phyloP scores from a whole-genome alignment of 2,329 filamentous ascomycete genomes.

The Aspergillus vadensis region DNA sequence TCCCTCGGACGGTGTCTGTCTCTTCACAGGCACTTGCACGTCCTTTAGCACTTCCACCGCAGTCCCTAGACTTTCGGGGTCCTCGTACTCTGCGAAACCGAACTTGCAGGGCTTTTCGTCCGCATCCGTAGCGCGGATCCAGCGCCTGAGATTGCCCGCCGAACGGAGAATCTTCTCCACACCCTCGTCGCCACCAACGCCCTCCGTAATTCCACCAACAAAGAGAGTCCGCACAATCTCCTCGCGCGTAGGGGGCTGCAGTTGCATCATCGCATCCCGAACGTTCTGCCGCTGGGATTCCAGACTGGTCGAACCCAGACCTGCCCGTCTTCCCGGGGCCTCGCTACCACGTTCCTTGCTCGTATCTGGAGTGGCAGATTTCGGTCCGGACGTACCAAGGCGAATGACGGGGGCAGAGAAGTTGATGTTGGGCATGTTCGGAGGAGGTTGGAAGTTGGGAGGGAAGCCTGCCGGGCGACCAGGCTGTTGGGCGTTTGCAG shows the following conservation, averaged over 20 bases:
- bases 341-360: slow-evolving; percentile 49
- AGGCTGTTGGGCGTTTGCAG: slow-evolving; percentile 71
- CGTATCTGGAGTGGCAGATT: slow-evolving; percentile 53
- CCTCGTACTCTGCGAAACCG: slow-evolving; percentile 94
- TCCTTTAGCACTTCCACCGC: slow-evolving; percentile 84
- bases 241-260: slow-evolving; percentile 82
- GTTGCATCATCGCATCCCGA: slow-evolving; percentile 68
- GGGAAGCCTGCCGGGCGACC: slow-evolving; percentile 80
- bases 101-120: slow-evolving; percentile 82
- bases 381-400: slow-evolving; percentile 75
- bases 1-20: slow-evolving; percentile 57
- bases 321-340: slow-evolving; percentile 51
- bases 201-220: slow-evolving; percentile 80
- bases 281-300: slow-evolving; percentile 69
- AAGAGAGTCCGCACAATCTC: slow-evolving; percentile 92
- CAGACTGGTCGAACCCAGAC: slow-evolving; percentile 63
- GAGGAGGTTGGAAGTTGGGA: slow-evolving; percentile 80
- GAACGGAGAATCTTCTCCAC: slow-evolving; percentile 75
- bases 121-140: slow-evolving; percentile 78
- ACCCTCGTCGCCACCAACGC: slow-evolving; percentile 72
- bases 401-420: slow-evolving; percentile 96
- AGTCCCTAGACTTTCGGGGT: slow-evolving; percentile 80
- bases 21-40: slow-evolving; percentile 77
- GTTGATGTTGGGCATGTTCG: slow-evolving; percentile 96
- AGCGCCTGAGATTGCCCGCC: slow-evolving; percentile 79